Evolutionary conservation across 768 basidiomycete genomes (phyloP).

Genomic region (Tulasnella sp.): DNA sequence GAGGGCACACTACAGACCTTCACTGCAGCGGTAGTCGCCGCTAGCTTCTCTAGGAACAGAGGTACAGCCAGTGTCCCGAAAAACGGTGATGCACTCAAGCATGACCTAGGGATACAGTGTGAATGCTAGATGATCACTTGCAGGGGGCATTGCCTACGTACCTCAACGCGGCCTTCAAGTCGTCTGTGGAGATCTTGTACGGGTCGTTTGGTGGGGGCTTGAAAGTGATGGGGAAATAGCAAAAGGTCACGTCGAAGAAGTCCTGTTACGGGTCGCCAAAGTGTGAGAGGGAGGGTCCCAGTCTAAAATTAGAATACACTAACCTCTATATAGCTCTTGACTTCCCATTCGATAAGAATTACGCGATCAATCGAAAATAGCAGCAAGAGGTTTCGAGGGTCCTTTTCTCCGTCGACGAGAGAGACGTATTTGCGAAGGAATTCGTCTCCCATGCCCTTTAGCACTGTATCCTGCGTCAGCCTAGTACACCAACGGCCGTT

Average conservation of each 20-base stretch:
- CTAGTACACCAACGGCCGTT: slow-evolving; percentile 14
- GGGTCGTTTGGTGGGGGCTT: slow-evolving; percentile 91
- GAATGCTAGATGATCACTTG: background rate
- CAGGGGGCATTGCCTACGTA: slow-evolving; percentile 38
- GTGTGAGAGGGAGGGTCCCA: background rate
- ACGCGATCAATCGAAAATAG: slow-evolving; percentile 87
- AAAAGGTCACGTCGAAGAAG: slow-evolving; percentile 92
- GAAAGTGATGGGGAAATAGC: slow-evolving; percentile 98
- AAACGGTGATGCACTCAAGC: slow-evolving; percentile 70
- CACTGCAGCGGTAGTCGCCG: slow-evolving; percentile 63
- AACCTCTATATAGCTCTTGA: slow-evolving; percentile 72
- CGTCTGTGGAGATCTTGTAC: slow-evolving; percentile 84
- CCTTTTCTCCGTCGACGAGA: slow-evolving; percentile 94
- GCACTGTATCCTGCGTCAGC: slow-evolving; percentile 43
- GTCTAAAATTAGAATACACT: slow-evolving; percentile 32
- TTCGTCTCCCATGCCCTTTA: slow-evolving; percentile 65
- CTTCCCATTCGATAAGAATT: slow-evolving; percentile 83
- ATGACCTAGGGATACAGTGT: slow-evolving; percentile 46
- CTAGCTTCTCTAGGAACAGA: slow-evolving; percentile 87
- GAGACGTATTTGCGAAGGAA: slow-evolving; percentile 73
- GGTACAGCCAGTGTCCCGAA: slow-evolving; percentile 85
- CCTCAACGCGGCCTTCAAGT: slow-evolving; percentile 72
- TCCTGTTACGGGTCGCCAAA: slow-evolving; percentile 48
- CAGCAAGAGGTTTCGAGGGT: slow-evolving; percentile 87
- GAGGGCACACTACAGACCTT: slow-evolving; percentile 54